Evolutionary conservation across 2,329 filamentous ascomycete species (phyloP).

Genomic region (Beauveria brongniartii): DNA sequence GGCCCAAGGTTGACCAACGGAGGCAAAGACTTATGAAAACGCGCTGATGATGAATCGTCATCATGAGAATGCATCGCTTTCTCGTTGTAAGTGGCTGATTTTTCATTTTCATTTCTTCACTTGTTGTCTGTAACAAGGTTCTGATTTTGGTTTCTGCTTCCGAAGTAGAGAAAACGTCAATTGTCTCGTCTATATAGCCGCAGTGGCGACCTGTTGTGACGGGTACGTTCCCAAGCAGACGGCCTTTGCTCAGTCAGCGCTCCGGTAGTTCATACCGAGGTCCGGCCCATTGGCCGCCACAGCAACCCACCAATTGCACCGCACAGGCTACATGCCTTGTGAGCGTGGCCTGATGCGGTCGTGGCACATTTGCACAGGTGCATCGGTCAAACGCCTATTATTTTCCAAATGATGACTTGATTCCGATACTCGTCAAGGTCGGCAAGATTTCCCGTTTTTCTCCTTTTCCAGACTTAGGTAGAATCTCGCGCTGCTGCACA

Average conservation of each 20-base stretch:
- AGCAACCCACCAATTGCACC: not conserved
- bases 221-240: not conserved
- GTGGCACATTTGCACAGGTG: too few species aligned
- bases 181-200: not conserved
- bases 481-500: too few species aligned
- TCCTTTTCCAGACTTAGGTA: too few species aligned
- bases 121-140: too few species aligned
- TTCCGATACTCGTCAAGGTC: too few species aligned
- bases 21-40: not conserved
- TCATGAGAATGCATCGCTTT: not conserved
- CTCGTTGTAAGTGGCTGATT: not conserved
- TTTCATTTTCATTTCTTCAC: not conserved
- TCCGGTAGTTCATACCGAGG: not conserved
- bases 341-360: not conserved
- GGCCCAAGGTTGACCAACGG: not conserved
- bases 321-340: not conserved
- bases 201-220: not conserved
- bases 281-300: constrained; percentile 1
- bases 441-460: not conserved
- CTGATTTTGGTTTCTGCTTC: not conserved
- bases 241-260: too few species aligned
- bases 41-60: not conserved
- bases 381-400: too few species aligned
- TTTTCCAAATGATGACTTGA: too few species aligned
- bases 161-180: not conserved